Percentiles rank a stretch among this genome's conserved stretches.
Conservation (phyloP, 2,329 filamentous ascomycete species). For the Microcyclospora pomicola region DNA sequence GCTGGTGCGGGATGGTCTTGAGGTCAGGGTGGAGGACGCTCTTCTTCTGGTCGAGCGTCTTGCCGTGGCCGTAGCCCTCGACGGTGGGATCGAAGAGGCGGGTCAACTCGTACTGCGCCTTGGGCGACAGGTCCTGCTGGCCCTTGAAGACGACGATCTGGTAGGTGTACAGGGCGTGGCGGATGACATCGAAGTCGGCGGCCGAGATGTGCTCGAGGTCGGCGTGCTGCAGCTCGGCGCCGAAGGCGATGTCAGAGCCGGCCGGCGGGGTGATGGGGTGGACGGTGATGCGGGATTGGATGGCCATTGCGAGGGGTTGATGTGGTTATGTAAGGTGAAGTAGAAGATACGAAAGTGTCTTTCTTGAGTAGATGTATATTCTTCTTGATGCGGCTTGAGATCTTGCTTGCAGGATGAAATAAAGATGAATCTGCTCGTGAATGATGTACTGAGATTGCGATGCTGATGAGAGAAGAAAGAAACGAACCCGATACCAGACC, state of each 20-base stretch:
- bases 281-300: conserved; percentile 15
- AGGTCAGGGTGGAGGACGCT: conserved; percentile 62
- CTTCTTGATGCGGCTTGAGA: no score
- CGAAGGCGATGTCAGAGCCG: conserved; percentile 14
- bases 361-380: no score
- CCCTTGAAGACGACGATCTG: conserved; percentile 60
- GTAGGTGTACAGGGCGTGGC: conserved; percentile 50
- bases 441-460: no score
- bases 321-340: no score
- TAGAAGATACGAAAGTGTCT: no score
- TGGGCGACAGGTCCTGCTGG: conserved; percentile 49
- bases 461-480: no score
- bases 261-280: conserved; percentile 10
- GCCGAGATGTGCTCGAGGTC: conserved; percentile 31
- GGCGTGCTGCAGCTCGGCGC: conserved; percentile 16
- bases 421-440: no score
- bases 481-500: no score
- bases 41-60: conserved; percentile 53
- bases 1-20: conserved; percentile 67
- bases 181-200: conserved; percentile 49
- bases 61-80: conserved; percentile 59
- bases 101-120: conserved; percentile 61
- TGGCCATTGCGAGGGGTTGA: conserved; percentile 10
- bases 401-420: no score
- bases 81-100: conserved; percentile 56